Percentiles rank a stretch among this genome's conserved stretches.
phyloP scores from a whole-genome alignment of 2,329 filamentous ascomycete genomes.

The Didymella glomerata region DNA sequence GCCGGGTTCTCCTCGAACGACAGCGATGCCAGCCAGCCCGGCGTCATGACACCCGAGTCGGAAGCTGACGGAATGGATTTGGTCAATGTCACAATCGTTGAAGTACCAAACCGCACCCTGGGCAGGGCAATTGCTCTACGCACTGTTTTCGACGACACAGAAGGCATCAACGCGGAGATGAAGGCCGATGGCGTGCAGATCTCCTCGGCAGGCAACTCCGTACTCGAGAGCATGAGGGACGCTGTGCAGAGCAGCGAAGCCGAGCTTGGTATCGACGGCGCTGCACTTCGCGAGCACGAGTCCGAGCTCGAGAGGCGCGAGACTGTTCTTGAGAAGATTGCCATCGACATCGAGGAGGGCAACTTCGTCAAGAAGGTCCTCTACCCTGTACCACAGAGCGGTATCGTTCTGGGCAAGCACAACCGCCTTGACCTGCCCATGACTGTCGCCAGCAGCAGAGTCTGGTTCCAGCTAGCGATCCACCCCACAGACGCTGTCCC shows the following conservation, averaged over 20 bases:
- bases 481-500: conserved; percentile 91
- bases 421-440: conserved; percentile 81
- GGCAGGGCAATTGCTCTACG: conserved; percentile 90
- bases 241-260: conserved; percentile 79
- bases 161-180: conserved; percentile 97
- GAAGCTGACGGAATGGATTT: conserved; percentile 82
- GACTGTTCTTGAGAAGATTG: conserved; percentile 84
- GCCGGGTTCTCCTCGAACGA: conserved; percentile 74
- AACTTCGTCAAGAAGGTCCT: conserved; percentile 84
- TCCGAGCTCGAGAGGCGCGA: conserved; percentile 83
- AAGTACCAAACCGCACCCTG: conserved; percentile 79
- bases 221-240: conserved; percentile 85
- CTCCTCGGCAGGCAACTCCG: conserved; percentile 75
- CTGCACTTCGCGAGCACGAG: conserved; percentile 75
- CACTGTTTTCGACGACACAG: conserved; percentile 89
- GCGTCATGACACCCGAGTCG: conserved; percentile 69
- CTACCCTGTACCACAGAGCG: conserved; percentile 78
- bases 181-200: conserved; percentile 91
- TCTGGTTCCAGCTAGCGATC: conserved; percentile 93
- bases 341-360: conserved; percentile 79
- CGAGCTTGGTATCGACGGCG: conserved; percentile 78
- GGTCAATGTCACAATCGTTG: conserved; percentile 87
- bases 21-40: conserved; percentile 61
- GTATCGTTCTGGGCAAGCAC: conserved; percentile 79
- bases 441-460: conserved; percentile 81